A percentile compares a stretch with the other conserved stretches of the same genome.
Evolutionary conservation across 768 basidiomycete species (phyloP).

Genomic region (Galerina marginata): DNA sequence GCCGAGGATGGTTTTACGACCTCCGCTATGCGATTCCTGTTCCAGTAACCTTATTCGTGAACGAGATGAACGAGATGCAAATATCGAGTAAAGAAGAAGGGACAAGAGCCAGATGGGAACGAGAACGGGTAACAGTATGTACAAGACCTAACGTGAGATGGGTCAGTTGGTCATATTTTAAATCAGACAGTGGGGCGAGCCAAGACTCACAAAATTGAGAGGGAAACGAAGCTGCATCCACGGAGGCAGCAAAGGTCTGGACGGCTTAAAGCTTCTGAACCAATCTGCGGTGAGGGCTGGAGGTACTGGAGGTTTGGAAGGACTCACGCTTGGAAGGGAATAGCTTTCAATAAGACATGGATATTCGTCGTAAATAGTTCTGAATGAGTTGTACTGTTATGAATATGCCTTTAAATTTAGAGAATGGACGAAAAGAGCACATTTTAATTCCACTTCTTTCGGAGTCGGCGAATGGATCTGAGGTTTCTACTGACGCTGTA

Average conservation of each 20-base stretch:
- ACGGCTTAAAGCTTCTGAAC: conserved; percentile 46
- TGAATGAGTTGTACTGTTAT: conserved; percentile 29
- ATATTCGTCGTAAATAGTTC: conserved; percentile 63
- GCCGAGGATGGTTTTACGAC: conserved; percentile 54
- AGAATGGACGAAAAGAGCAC: conserved; percentile 40
- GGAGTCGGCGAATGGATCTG: conserved; percentile 68
- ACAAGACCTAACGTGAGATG: conserved; percentile 47
- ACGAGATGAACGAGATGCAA: conserved; percentile 64
- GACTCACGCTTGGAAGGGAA: conserved; percentile 46
- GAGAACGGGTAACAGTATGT: conserved; percentile 64
- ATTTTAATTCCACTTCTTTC: conserved; percentile 63
- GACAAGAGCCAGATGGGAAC: conserved; percentile 55
- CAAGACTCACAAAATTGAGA: conserved; percentile 66
- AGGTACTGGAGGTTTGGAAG: conserved; percentile 44
- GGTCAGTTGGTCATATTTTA: conserved; percentile 1
- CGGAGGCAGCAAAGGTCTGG: conserved; percentile 60
- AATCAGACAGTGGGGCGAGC: background rate
- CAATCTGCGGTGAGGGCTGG: conserved; percentile 46
- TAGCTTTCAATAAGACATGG: conserved; percentile 61
- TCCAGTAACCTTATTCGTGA: conserved; percentile 71
- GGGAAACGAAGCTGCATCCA: conserved; percentile 66
- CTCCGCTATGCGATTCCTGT: conserved; percentile 46
- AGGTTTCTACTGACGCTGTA: conserved; percentile 72
- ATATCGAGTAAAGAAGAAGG: conserved; percentile 58
- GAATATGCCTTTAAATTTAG: background rate